Evolutionary conservation across 257 asterid genomes (phyloP), one percentile per base, ranked within the genome.

Genomic region (Perilla frutescens): DNA sequence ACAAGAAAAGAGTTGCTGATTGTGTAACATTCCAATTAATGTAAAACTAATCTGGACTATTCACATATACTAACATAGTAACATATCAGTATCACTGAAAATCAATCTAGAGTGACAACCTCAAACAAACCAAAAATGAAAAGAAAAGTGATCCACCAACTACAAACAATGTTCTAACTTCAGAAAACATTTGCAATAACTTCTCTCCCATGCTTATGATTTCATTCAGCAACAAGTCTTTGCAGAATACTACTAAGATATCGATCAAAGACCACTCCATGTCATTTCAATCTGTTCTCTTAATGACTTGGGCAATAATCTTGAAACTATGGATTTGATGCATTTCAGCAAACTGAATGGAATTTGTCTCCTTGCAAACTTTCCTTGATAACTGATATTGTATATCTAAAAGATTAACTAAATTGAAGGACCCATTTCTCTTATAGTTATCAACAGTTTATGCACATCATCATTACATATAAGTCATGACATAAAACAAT

Each of bases 281-380:
- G 26, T 20, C 26, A 20, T 20, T 20, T 20, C 26, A 66, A 31
- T 31, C 77, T 68, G 66, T 73, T 66, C 56, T 76, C 78, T 82
- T 84, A 83, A 85, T 86, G 20, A 80, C 68, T 59, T 87, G 88
- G 15, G 89, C 93, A 74, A 89, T 89, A 54, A 88, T 59, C 37
- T 45, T 72, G 83, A 88, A 87, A 82, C 96, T 77, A 87, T 0
- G 88, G 88, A 78, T 88, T 90, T 2, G 89, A 77, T 45, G 87
- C 83, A 65, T 90, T 84, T 72, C 86, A 81, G 81, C 91, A 88
- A 75, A 82, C 85, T 7, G 91, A 90, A 73, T 81, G 90, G 70
- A 88, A 91, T 48, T 81, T 81, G 47, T 92, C 83, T 61, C 72
- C 84, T 11, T 13, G 51, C 45, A 72, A 63, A 53, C 47, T 53